Conservation (phyloP, 208 protist genomes). For the Wallacemonas sp. region DNA sequence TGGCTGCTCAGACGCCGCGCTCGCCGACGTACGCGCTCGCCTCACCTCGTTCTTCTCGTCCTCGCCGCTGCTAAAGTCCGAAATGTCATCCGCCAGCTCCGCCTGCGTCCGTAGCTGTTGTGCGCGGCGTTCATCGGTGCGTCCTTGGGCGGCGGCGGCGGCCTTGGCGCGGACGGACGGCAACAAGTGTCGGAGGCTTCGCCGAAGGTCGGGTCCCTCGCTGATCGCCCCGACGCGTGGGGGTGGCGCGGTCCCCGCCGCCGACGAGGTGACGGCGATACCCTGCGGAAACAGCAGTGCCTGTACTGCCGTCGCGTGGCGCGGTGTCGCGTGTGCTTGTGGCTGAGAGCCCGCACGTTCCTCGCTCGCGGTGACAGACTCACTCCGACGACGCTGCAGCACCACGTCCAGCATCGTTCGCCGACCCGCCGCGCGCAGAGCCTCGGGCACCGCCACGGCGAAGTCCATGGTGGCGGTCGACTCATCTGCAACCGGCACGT, state of each 20-base stretch:
- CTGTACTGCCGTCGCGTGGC: not conserved
- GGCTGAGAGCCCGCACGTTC: too few relatives aligned
- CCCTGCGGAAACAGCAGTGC: slow-evolving; percentile 1
- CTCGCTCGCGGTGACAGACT: not conserved
- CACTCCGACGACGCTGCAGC: not conserved
- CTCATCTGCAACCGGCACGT: not conserved
- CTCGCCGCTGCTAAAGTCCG: slow-evolving; percentile 31
- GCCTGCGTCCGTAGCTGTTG: not conserved
- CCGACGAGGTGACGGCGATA: not conserved
- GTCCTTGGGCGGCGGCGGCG: not conserved
- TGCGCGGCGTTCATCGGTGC: not conserved
- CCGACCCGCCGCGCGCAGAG: slow-evolving; percentile 49
- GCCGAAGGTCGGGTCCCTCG: slow-evolving; percentile 17
- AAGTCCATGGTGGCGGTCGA: slow-evolving; percentile 48
- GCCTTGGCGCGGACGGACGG: slow-evolving; percentile 11
- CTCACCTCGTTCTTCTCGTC: not conserved
- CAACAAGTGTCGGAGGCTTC: slow-evolving; percentile 42
- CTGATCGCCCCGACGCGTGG: not conserved
- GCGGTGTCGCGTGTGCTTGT: not conserved
- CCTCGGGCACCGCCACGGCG: slow-evolving; percentile 50
- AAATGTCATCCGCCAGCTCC: slow-evolving; percentile 18
- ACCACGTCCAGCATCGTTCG: slow-evolving; percentile 80
- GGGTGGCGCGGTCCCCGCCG: not conserved
- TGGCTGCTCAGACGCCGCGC: too few relatives aligned
- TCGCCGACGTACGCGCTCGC: too few relatives aligned